Evolutionary conservation across 73 alveolate genomes (phyloP).

Genomic region (Paramecium caudatum): DNA sequence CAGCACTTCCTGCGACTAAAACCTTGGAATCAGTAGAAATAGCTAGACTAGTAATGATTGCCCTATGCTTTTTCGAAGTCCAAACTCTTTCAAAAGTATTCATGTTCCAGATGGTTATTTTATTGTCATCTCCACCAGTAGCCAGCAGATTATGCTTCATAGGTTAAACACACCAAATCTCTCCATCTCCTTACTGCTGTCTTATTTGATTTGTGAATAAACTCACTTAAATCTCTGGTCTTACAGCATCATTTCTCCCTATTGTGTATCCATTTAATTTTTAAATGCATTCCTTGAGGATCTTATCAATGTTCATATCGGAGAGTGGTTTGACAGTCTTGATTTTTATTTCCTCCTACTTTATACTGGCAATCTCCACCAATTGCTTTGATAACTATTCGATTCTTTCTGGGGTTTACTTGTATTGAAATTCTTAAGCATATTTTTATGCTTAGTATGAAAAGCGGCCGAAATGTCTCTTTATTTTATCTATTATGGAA

Average conservation of each 20-base stretch:
- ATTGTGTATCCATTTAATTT: conserved; percentile 19
- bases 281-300: conserved; percentile 10
- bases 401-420: conserved; percentile 12
- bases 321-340: conserved; percentile 25
- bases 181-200: conserved; percentile 25
- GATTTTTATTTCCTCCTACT: not conserved
- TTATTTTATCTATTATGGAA: conserved; percentile 3
- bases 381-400: conserved; percentile 42
- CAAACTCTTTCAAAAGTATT: conserved; percentile 22
- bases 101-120: conserved; percentile 46
- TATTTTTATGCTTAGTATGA: conserved; percentile 12
- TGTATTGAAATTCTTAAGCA: conserved; percentile 47
- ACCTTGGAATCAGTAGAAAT: conserved; percentile 40
- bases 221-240: conserved; percentile 39
- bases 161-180: conserved; percentile 37
- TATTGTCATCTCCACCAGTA: conserved; percentile 61
- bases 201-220: not conserved
- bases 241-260: conserved; percentile 1
- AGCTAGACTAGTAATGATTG: not conserved
- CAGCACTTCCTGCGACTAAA: conserved; percentile 11
- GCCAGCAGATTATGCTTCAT: not conserved
- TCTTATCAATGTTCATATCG: not conserved
- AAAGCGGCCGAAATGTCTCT: conserved; percentile 23
- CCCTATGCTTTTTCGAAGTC: conserved; percentile 31
- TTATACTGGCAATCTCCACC: conserved; percentile 24